Evolutionary conservation across 2,329 filamentous ascomycete genomes (phyloP), one percentile per base, ranked within the genome.

Genomic region (Diaporthe eres): DNA sequence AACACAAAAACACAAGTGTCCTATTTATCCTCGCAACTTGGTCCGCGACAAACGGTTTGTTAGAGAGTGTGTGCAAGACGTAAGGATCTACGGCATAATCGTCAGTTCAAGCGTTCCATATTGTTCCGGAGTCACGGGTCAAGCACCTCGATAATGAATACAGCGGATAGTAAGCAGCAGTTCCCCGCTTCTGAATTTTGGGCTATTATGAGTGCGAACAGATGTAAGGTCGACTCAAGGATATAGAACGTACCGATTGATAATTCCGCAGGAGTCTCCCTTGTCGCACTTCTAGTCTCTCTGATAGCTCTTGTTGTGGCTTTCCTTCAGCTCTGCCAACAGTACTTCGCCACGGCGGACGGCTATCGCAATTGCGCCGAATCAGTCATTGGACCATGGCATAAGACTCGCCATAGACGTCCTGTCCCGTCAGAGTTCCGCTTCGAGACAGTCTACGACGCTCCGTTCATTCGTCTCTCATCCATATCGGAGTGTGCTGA

Each of bases 381-480:
- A 57, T 57, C 53, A 31, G 53, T 57, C 6, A 57, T 57, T 31
- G 53, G 28, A 22, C 51, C 53, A 57, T 57, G 53, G 53, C 53
- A 57, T 31, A 31, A 15, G 28, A 57, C 53, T 31, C 53, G 53
- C 4, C 53, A 13, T 31, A 57, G 53, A 57, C 53, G 53, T 8
- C 7, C 15, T 4, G 28, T 57, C 7, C 53, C 53, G 15, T 57
- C 53, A 31, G 53, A 57, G 15, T 57, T 57, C 25, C 53, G 53
- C 25, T 57, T 57, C 53, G 53, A 57, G 17, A 57, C 53, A 17
- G 15, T 34, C 15, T 57, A 57, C 8, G 53, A 57, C 15, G 53
- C 53, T 57, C 53, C 53, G 8, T 6, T 57, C 17, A 57, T 57
- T 31, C 53, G 53, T 15, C 53, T 57, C 53, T 19, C 34, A 34